A percentile compares a stretch with the other conserved stretches of the same genome.
Evolutionary conservation across 345 rosid species (phyloP).

Genomic region (Arabis alpina): DNA sequence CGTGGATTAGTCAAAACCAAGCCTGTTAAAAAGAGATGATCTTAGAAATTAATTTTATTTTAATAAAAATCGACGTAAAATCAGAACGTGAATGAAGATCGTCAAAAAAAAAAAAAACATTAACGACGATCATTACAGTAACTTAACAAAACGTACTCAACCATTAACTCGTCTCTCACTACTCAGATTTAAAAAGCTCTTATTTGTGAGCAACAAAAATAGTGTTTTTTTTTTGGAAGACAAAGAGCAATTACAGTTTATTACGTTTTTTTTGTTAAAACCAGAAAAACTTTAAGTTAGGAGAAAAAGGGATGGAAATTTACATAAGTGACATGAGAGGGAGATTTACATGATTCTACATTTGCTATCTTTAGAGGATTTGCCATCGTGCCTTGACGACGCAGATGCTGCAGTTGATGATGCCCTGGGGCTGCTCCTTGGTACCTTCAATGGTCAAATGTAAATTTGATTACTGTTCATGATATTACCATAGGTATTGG

Average conservation of each 20-base stretch:
- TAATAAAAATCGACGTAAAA: neutral
- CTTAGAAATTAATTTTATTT: too few relatives aligned
- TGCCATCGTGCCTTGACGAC: conserved; percentile 61
- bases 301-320: conserved; percentile 19
- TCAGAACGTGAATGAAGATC: neutral
- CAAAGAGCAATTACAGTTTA: conserved; percentile 36
- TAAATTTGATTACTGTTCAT: too few relatives aligned
- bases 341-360: conserved; percentile 70
- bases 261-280: conserved; percentile 9
- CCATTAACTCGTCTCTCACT: neutral
- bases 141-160: conserved; percentile 3
- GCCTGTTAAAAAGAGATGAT: neutral
- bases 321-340: conserved; percentile 34
- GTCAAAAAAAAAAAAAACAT: neutral
- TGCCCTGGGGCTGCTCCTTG: conserved; percentile 58
- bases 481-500: neutral
- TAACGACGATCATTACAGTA: neutral
- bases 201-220: conserved; percentile 32
- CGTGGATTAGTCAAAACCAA: neutral
- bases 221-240: neutral
- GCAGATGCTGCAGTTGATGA: conserved; percentile 48
- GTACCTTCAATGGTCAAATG: conserved; percentile 54
- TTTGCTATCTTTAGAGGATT: conserved; percentile 62
- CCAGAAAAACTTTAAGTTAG: conserved; percentile 11
- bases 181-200: conserved; percentile 13